phyloP scores from a whole-genome alignment of 371 early-diverging fungal genomes.

The Capillidium heterosporum region DNA sequence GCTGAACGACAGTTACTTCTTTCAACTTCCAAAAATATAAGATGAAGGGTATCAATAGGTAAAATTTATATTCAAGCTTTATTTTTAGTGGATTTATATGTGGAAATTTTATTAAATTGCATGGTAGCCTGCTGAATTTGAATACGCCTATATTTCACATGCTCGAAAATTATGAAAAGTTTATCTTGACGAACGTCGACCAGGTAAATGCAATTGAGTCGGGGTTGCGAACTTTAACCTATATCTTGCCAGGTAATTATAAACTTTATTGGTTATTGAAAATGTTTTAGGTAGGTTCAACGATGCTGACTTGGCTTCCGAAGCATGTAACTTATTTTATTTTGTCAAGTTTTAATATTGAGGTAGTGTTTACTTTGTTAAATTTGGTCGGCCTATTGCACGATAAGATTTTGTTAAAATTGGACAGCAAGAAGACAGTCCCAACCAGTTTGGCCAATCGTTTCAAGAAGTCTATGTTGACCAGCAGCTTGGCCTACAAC shows the following conservation, averaged over 20 bases:
- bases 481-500: conserved; percentile 26
- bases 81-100: no score
- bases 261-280: not conserved
- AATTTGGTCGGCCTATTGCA: conserved; percentile 73
- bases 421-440: conserved; percentile 14
- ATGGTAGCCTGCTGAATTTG: not conserved
- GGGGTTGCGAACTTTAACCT: conserved; percentile 68
- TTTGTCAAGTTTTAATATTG: not conserved
- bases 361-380: conserved; percentile 54
- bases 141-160: conserved; percentile 15
- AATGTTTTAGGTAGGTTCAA: conserved; percentile 62
- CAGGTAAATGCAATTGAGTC: conserved; percentile 77
- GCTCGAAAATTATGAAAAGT: conserved; percentile 49
- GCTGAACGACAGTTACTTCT: no score
- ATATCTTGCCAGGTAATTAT: conserved; percentile 67
- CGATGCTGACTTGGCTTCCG: conserved; percentile 84
- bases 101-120: no score
- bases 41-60: no score
- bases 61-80: no score
- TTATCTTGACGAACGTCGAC: conserved; percentile 69
- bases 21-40: no score
- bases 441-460: conserved; percentile 34
- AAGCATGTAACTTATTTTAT: conserved; percentile 39
- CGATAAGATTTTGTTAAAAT: conserved; percentile 59
- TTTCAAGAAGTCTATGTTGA: conserved; percentile 47